Percentiles rank a stretch among this genome's conserved stretches.
Evolutionary conservation across 345 rosid genomes (phyloP).

Genomic region (Psidium guajava): DNA sequence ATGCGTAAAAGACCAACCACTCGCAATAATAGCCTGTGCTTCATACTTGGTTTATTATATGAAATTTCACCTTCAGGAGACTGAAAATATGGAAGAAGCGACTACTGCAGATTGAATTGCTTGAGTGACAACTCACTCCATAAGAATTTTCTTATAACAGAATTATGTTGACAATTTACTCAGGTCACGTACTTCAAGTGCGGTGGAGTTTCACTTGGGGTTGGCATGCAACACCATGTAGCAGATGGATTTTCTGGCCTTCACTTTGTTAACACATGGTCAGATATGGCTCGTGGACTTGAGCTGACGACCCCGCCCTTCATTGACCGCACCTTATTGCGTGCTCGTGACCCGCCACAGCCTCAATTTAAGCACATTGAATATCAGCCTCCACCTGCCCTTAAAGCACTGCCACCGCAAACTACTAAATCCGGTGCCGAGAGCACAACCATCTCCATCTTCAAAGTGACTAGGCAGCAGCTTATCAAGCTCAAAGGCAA

Average conservation of each 20-base stretch:
- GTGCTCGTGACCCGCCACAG: constrained; percentile 81
- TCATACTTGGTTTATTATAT: not conserved
- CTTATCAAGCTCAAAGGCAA: constrained; percentile 66
- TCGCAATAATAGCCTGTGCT: not conserved
- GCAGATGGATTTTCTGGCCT: constrained; percentile 97
- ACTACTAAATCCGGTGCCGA: constrained; percentile 27
- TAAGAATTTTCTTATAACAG: not conserved
- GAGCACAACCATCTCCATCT: constrained; percentile 43
- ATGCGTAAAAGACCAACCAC: not conserved
- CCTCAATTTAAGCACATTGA: constrained; percentile 68
- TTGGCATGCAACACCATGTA: constrained; percentile 91
- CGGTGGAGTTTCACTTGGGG: constrained; percentile 94
- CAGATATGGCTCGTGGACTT: constrained; percentile 89
- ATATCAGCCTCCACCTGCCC: constrained; percentile 70
- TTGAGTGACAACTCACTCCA: not conserved
- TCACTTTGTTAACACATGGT: constrained; percentile 89
- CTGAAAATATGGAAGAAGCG: not conserved
- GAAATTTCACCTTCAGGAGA: not conserved
- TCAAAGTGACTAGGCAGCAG: constrained; percentile 56
- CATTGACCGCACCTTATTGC: constrained; percentile 75
- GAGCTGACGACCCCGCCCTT: constrained; percentile 60
- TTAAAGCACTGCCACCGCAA: constrained; percentile 27
- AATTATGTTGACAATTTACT: not conserved
- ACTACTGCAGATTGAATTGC: not conserved
- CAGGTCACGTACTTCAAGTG: constrained; percentile 88